Conservation (phyloP, 1,284 basidiomycete species). For the Malassezia dermatis region DNA sequence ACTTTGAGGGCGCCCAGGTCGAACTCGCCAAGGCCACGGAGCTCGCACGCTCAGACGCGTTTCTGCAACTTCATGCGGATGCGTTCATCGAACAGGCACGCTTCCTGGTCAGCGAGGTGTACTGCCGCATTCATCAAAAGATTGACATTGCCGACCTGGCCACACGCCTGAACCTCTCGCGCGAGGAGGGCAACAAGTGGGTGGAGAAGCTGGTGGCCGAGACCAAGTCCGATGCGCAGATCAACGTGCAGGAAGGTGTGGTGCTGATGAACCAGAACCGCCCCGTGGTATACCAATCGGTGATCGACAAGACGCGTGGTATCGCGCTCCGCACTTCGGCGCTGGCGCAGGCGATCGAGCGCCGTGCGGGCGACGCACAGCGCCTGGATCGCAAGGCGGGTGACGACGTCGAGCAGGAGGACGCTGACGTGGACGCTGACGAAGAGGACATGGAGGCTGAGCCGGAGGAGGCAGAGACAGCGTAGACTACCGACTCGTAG, state of each 20-base stretch:
- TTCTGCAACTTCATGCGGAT: conserved; percentile 75
- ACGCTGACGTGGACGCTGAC: not conserved
- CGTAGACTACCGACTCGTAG: not conserved
- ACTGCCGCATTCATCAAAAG: conserved; percentile 90
- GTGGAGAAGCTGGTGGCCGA: conserved; percentile 96
- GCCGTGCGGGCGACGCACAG: conserved; percentile 44
- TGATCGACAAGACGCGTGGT: conserved; percentile 91
- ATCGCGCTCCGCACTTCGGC: conserved; percentile 83
- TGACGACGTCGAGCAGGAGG: conserved; percentile 2
- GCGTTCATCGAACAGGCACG: conserved; percentile 93
- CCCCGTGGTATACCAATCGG: conserved; percentile 79
- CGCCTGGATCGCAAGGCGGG: not conserved
- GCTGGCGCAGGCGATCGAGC: conserved; percentile 69
- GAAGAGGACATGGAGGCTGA: not conserved
- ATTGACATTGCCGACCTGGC: conserved; percentile 95
- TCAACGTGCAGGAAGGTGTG: conserved; percentile 90
- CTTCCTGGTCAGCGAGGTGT: conserved; percentile 89
- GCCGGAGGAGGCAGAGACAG: not conserved
- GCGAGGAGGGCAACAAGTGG: conserved; percentile 96
- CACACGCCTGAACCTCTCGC: conserved; percentile 76
- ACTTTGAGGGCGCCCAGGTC: conserved; percentile 77
- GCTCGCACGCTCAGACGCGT: conserved; percentile 84
- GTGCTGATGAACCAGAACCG: conserved; percentile 87
- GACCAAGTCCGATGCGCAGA: conserved; percentile 92
- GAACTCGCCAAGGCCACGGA: conserved; percentile 68